Evolutionary conservation across 768 basidiomycete species (phyloP).

Genomic region (Pleurotus cornucopiae): DNA sequence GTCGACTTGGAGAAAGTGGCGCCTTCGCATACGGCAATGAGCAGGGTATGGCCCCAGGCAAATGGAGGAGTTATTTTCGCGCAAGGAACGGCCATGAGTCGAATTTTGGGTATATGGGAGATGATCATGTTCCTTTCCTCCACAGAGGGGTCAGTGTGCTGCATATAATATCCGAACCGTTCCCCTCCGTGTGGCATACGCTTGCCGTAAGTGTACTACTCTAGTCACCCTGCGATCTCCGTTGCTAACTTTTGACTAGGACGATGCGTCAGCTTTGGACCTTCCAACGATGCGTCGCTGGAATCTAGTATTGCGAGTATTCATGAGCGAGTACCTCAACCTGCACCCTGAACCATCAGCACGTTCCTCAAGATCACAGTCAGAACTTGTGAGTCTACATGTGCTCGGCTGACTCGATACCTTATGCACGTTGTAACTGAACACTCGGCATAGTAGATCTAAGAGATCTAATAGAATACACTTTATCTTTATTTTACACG

Average conservation of each 20-base stretch:
- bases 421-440: too few relatives aligned
- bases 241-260: constrained; percentile 40
- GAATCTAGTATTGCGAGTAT: constrained; percentile 85
- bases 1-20: constrained; percentile 60
- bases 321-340: constrained; percentile 86
- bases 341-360: constrained; percentile 45
- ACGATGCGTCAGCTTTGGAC: constrained; percentile 85
- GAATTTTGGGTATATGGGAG: constrained; percentile 65
- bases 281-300: constrained; percentile 83
- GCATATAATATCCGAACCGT: constrained; percentile 87
- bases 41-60: constrained; percentile 38
- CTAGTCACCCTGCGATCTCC: background rate
- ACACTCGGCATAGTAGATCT: too few relatives aligned
- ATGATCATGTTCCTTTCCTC: constrained; percentile 94
- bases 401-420: background rate
- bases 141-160: constrained; percentile 78
- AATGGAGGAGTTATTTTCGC: constrained; percentile 66
- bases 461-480: too few relatives aligned
- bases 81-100: constrained; percentile 35
- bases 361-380: constrained; percentile 28
- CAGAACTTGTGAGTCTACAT: constrained; percentile 45
- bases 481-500: background rate
- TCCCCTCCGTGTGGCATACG: constrained; percentile 89
- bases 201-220: constrained; percentile 45
- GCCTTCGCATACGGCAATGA: constrained; percentile 50